Conservation (phyloP, 2,329 filamentous ascomycete genomes). For the Fusarium brevicatenulatum region DNA sequence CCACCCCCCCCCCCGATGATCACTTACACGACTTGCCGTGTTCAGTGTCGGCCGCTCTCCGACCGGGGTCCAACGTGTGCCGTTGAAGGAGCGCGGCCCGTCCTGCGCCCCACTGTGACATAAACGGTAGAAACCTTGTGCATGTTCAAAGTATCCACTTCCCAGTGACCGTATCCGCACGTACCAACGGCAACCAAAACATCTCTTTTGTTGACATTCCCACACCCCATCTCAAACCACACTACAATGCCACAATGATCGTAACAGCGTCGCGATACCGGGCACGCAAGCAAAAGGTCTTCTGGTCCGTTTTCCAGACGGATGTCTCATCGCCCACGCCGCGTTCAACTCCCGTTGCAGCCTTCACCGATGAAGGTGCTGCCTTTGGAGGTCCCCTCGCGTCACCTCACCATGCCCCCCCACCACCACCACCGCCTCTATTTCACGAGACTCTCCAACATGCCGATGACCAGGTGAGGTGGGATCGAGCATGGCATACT, state of each 20-base stretch:
- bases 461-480: slow-evolving; percentile 63
- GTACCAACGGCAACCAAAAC: slow-evolving; percentile 27
- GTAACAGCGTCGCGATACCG: slow-evolving; percentile 57
- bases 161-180: slow-evolving; percentile 18
- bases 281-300: slow-evolving; percentile 60
- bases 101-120: slow-evolving; percentile 14
- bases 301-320: slow-evolving; percentile 66
- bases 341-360: slow-evolving; percentile 46
- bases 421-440: slow-evolving; percentile 35
- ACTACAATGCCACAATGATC: slow-evolving; percentile 33
- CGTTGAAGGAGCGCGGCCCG: slow-evolving; percentile 23
- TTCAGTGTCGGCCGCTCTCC: slow-evolving; percentile 13
- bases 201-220: slow-evolving; percentile 30
- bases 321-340: slow-evolving; percentile 62
- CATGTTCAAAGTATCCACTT: not conserved
- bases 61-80: not conserved
- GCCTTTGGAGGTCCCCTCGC: slow-evolving; percentile 57
- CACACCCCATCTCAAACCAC: slow-evolving; percentile 25
- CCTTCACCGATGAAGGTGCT: slow-evolving; percentile 55
- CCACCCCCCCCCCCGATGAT: not conserved
- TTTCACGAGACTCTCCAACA: slow-evolving; percentile 39
- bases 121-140: slow-evolving; percentile 20
- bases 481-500: slow-evolving; percentile 70
- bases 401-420: slow-evolving; percentile 31
- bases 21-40: slow-evolving; percentile 11